Evolutionary conservation across 108 stramenopile genomes (phyloP), one percentile per base, ranked within the genome.

Genomic region (Fragilaria crotonensis): DNA sequence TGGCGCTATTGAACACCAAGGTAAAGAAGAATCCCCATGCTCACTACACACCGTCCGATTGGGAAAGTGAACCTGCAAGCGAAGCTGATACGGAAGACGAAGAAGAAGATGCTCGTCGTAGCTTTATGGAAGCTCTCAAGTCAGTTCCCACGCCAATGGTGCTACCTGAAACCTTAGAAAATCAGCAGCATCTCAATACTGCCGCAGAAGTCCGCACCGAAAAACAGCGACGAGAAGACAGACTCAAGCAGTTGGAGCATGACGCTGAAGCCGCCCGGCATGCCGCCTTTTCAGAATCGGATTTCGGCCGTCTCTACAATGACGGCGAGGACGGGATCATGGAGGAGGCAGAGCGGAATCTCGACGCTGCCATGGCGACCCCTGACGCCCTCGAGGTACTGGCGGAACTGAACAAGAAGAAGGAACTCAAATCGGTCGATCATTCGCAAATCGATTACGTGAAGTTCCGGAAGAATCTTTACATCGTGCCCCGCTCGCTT

Each of bases 381-480:
- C 80, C 84, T 4, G 93, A 94, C 72, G 96, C 97, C 9, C 66
- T 98, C 21, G 85, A 94, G 69, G 89, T 96, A 0, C 64, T 95
- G 45, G 87, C 86, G 0, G 89, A 95, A 71, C 72, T 88, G 54
- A 85, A 89, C 56, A 93, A 95, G 61, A 94, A 92, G 68, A 98
- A 98, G 65, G 96, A 95, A 62, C 84, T 98, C 26, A 77, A 93
- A 59, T 69, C 88, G 0, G 93, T 98, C n/a, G 95, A 98, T 76
- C 97, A 98, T 68, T 72, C 67, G 57, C 59, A 73, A 48, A 73
- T 97, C 26, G 88, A 94, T 45, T 98, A 98, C 74, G 72, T 97
- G 30, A 61, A 74, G 30, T 71, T 98, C 63, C 72, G 89, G 54
- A 98, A 98, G 77, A 98, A 97, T 67, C 68, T 98, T 44, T 98